Evolutionary conservation across 2,329 filamentous ascomycete species (phyloP), one percentile per base, ranked within the genome.

Genomic region (Penicillium sp.): DNA sequence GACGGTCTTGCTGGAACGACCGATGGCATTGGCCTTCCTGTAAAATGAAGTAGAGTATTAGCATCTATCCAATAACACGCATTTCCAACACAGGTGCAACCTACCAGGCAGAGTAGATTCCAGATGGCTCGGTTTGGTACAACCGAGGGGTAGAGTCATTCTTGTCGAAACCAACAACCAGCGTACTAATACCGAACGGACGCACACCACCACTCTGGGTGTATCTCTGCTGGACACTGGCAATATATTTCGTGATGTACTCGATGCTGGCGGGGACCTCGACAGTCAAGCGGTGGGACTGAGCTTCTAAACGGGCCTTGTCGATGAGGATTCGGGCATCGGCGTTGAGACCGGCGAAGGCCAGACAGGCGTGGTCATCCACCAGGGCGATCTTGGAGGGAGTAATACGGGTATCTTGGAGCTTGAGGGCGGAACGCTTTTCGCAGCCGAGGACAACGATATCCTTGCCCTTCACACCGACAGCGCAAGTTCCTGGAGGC

Each of bases 1-100:
- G 54, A 99, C 94, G 9, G 94, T 99, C 85, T 99, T 99, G 85
- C 91, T 96, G 49, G 93, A 97, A 71, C 94, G 89, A 55, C 94
- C 94, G 71, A 99, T 99, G 54, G 94, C 94, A 72, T 99, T 99
- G 68, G 94, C 95, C 84, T 99, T 97, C 94, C 94, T 97, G 60
- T 58, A 58, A 10, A 2, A 14, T 22, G 16, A 16, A 32, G 43
- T 9, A 6, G n/a, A 6, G 27, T 18, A 52, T 56, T 45, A 49
- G 46, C 68, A 57, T 68, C 49, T 7, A 50, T 53, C 48, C 48
- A 50, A 32, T 49, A 18, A 31, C 13, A n/a, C 29, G 11, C 36
- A 40, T 40, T 9, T 54, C 46, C 32, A 52, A 4, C 24, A 24
- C 24, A 14, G 5, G 38, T 31, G 27, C 31, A 4, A 74, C 85